A percentile compares a stretch with the other conserved stretches of the same genome.
Evolutionary conservation across 441 rosid genomes (phyloP).

Genomic region (Pelargonium cotyledonis): DNA sequence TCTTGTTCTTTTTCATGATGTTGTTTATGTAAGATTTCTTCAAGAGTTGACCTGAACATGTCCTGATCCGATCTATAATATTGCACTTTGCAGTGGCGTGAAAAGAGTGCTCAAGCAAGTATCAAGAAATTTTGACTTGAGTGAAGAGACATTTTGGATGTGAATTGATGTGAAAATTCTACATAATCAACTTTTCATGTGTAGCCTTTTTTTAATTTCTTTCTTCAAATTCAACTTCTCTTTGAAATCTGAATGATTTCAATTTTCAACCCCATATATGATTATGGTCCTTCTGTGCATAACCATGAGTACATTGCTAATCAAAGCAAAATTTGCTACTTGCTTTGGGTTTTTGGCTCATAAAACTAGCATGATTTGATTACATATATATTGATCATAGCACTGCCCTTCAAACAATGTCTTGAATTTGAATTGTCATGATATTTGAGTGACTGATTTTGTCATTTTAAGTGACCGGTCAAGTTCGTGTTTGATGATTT

Average conservation of each 20-base stretch:
- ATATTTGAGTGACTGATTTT: too few species aligned
- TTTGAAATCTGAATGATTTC: not conserved
- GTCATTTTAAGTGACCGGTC: too few species aligned
- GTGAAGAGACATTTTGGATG: not conserved
- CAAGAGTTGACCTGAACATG: not conserved
- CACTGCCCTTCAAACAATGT: too few species aligned
- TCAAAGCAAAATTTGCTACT: not conserved
- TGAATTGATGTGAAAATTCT: slow-evolving; percentile 1
- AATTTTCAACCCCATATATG: not conserved
- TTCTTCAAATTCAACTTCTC: not conserved
- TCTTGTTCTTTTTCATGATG: not conserved
- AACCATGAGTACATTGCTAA: not conserved
- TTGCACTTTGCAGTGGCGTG: slow-evolving; percentile 1
- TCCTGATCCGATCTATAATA: not conserved
- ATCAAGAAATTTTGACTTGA: not conserved
- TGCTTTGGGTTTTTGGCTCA: not conserved
- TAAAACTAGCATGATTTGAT: not conserved
- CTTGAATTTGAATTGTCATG: too few species aligned
- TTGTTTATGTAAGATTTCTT: not conserved
- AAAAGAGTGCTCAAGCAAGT: not conserved
- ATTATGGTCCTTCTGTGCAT: not conserved
- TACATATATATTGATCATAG: too few species aligned
- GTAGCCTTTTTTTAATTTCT: not conserved
- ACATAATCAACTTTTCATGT: not conserved
- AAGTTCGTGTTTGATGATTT: too few species aligned